phyloP scores from a whole-genome alignment of 2,329 filamentous ascomycete genomes.

The Cladophialophora chaetospira region DNA sequence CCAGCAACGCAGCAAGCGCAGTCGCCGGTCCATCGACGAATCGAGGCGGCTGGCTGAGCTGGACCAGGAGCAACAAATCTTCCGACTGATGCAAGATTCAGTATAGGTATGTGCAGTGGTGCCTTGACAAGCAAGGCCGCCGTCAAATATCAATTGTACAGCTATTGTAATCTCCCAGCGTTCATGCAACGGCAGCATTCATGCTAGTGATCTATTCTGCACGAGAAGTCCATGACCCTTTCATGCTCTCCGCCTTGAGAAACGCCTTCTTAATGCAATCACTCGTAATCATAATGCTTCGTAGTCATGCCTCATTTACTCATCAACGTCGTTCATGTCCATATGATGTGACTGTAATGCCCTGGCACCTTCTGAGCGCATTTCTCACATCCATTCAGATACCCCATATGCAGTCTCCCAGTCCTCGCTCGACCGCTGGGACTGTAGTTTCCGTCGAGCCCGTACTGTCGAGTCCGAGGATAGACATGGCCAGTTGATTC shows the following conservation, averaged over 20 bases:
- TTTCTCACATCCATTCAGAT: slow-evolving; percentile 75
- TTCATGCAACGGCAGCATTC: no score
- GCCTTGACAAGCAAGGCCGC: neutral
- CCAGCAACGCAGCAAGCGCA: slow-evolving; percentile 24
- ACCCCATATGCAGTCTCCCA: slow-evolving; percentile 72
- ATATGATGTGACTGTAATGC: slow-evolving; percentile 77
- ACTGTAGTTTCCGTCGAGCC: slow-evolving; percentile 21
- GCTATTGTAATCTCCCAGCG: slow-evolving; percentile 2
- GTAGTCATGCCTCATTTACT: neutral
- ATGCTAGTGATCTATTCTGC: no score
- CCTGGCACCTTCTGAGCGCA: slow-evolving; percentile 73
- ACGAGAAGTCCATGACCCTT: no score
- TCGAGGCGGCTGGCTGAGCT: slow-evolving; percentile 24
- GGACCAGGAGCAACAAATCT: slow-evolving; percentile 15
- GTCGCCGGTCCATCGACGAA: slow-evolving; percentile 17
- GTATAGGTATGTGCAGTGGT: neutral
- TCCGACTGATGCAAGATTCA: neutral
- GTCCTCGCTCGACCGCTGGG: slow-evolving; percentile 18
- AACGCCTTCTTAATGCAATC: no score
- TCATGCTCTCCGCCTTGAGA: no score
- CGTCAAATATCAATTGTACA: slow-evolving; percentile 12
- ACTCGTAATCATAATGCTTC: neutral
- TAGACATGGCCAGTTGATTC: slow-evolving; percentile 13
- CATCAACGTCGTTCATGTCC: slow-evolving; percentile 26
- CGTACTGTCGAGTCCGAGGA: slow-evolving; percentile 1